Evolutionary conservation across 179 eudicot genomes (phyloP).

Genomic region (Silene coronaria): DNA sequence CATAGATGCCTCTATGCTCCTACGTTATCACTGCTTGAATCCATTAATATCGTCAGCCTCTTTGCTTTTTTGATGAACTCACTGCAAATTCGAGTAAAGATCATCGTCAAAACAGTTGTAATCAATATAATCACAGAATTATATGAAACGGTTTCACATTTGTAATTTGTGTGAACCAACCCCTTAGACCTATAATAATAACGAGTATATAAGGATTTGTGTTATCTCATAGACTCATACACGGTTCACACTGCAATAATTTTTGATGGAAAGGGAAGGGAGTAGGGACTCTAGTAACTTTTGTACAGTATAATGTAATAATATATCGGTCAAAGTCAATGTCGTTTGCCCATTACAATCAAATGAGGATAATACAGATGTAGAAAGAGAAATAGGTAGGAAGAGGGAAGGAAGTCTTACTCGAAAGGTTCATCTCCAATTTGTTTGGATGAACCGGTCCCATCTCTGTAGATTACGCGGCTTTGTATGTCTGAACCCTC

Average conservation of each 20-base stretch:
- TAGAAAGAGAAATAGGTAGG: not conserved
- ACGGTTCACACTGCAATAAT: no score
- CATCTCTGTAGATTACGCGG: constrained; percentile 51
- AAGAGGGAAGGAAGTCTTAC: constrained; percentile 25
- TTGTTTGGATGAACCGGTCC: constrained; percentile 42
- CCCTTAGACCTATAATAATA: not conserved
- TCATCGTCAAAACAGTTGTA: not conserved
- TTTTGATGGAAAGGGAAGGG: no score
- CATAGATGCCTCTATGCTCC: constrained; percentile 32
- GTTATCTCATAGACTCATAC: no score
- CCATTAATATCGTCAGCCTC: constrained; percentile 55
- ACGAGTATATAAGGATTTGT: no score
- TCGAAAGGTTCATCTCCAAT: constrained; percentile 70
- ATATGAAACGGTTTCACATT: not conserved
- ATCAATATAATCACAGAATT: not conserved
- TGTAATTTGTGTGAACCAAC: not conserved
- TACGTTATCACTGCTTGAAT: constrained; percentile 47
- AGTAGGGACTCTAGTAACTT: no score
- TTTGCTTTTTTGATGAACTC: constrained; percentile 56
- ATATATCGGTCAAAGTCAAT: no score
- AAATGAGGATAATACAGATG: not conserved
- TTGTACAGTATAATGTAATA: no score
- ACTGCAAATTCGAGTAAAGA: constrained; percentile 30
- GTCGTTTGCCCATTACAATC: not conserved
- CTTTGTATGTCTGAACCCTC: constrained; percentile 54